Evolutionary conservation across 495 filamentous ascomycete species (phyloP), one percentile per base, ranked within the genome.

Genomic region (Podospora appendiculata): DNA sequence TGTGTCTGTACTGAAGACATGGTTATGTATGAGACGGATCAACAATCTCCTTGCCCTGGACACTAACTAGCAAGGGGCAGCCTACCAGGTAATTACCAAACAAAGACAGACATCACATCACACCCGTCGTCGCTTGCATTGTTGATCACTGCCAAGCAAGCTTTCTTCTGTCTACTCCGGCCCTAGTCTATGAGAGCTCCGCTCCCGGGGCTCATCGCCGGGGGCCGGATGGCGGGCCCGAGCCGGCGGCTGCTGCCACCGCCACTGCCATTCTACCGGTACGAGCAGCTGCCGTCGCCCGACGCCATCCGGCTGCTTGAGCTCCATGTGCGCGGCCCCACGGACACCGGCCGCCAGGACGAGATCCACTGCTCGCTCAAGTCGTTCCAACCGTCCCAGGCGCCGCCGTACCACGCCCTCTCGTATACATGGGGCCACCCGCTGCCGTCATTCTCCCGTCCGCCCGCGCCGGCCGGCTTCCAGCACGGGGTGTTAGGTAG

Each of bases 371-470:
- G 52, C 45, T 54, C 52, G 19, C 46, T 54, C 9, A 36, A 47
- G 32, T n/a, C 39, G 13, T 52, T 56, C 14, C 36, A 48, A 7
- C 48, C 7, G n/a, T 16, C 3, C 18, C 19, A 53, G 38, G 55
- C 58, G 34, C 58, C 51, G 17, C 19, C 48, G 6, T 61, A 52
- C 40, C 43, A 48, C 10, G 55, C 58, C 6, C 42, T 61, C 33
- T 61, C 58, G 9, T 61, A 61, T 34, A 57, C 58, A 10, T 61
- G 58, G 58, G 58, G 55, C 35, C 51, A 51, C 38, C 54, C 48
- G 8, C 36, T 56, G 2, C 45, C 48, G 4, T 48, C 36, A 7
- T 51, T 56, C 18, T 56, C 50, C 18, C 25, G 47, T 8, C 38
- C 46, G 6, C 14, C 45, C 12, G 13, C 36, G 13, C 10, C 36